Conservation (phyloP, 2,329 filamentous ascomycete species). For the Cercospora beticola region DNA sequence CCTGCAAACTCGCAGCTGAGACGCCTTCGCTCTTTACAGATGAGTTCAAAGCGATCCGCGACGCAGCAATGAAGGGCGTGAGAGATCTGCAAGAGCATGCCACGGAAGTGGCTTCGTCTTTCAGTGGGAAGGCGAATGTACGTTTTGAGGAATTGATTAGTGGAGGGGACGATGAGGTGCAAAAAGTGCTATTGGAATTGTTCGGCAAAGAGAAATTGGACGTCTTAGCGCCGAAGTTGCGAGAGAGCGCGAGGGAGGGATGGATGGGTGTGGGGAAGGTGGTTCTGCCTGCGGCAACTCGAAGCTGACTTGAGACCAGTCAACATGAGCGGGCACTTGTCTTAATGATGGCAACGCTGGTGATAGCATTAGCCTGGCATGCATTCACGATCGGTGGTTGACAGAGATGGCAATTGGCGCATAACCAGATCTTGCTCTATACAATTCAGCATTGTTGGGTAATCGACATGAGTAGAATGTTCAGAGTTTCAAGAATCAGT, state of each 20-base stretch:
- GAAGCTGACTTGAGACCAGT: constrained; percentile 4
- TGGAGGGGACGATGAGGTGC: constrained; percentile 16
- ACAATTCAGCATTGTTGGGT: not conserved
- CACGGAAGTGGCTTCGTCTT: constrained; percentile 19
- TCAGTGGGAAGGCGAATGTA: constrained; percentile 19
- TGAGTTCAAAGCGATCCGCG: constrained; percentile 23
- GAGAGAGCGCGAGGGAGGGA: constrained; percentile 29
- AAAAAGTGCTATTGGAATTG: constrained; percentile 13
- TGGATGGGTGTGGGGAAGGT: constrained; percentile 35
- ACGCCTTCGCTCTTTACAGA: not conserved
- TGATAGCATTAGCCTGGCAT: not conserved
- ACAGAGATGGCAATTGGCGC: not conserved
- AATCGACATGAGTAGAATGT: not conserved
- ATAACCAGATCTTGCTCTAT: not conserved
- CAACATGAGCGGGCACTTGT: not conserved
- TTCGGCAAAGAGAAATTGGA: constrained; percentile 22
- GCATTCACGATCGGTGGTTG: not conserved
- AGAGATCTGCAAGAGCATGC: constrained; percentile 29
- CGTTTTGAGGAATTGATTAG: constrained; percentile 33
- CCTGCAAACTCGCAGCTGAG: constrained; percentile 23
- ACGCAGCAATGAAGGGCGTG: constrained; percentile 23
- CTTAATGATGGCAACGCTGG: not conserved
- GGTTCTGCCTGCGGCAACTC: not conserved
- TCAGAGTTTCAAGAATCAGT: not conserved
- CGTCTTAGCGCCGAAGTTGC: constrained; percentile 2